Evolutionary conservation across 2,329 filamentous ascomycete species (phyloP).

Genomic region (Myrmaecium sp.): DNA sequence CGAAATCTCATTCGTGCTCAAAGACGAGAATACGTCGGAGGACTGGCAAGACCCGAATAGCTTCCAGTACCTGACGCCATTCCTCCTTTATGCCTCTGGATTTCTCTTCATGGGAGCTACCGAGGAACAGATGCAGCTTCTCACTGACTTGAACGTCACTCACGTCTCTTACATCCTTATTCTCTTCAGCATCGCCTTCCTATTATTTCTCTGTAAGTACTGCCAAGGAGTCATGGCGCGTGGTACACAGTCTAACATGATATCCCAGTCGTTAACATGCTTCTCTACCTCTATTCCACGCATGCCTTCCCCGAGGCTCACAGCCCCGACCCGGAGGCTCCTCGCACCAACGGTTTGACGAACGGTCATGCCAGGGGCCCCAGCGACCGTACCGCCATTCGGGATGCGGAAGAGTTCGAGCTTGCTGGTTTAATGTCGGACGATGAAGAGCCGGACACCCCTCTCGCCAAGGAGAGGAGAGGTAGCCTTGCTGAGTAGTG

Average conservation of each 20-base stretch:
- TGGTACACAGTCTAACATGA: slow-evolving; percentile 1
- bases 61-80: slow-evolving; percentile 54
- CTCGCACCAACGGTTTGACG: slow-evolving; percentile 12
- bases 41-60: slow-evolving; percentile 55
- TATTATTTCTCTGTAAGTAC: slow-evolving; percentile 72
- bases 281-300: slow-evolving; percentile 68
- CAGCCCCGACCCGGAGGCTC: slow-evolving; percentile 19
- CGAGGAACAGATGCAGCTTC: slow-evolving; percentile 80
- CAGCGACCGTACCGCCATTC: slow-evolving; percentile 23
- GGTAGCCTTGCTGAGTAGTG: too few species aligned
- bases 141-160: slow-evolving; percentile 58
- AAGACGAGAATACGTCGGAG: slow-evolving; percentile 48
- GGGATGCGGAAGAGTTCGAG: slow-evolving; percentile 85
- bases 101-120: slow-evolving; percentile 97
- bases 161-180: slow-evolving; percentile 89
- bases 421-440: slow-evolving; percentile 80
- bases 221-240: too few species aligned
- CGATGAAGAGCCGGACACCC: slow-evolving; percentile 55
- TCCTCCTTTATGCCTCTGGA: slow-evolving; percentile 74
- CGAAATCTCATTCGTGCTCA: slow-evolving; percentile 77
- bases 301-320: slow-evolving; percentile 28
- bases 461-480: too few species aligned
- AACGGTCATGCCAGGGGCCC: slow-evolving; percentile 24
- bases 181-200: slow-evolving; percentile 73
- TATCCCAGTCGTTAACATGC: slow-evolving; percentile 56